Evolutionary conservation across 2,329 filamentous ascomycete species (phyloP).

Genomic region (Huntiella savannae): DNA sequence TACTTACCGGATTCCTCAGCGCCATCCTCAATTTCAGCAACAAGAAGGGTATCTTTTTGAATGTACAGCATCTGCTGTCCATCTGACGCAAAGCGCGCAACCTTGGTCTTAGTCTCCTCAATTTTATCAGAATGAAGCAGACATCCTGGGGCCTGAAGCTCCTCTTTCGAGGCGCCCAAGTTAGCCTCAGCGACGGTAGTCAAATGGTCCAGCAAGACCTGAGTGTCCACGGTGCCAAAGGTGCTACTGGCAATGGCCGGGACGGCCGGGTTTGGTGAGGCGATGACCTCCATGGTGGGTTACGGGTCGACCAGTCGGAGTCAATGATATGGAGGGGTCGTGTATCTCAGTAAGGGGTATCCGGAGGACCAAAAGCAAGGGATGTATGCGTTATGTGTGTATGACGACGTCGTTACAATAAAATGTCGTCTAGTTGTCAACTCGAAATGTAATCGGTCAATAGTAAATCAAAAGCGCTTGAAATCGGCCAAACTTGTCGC

Average conservation of each 20-base stretch:
- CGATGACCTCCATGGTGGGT: slow-evolving; percentile 32
- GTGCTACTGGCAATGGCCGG: slow-evolving; percentile 28
- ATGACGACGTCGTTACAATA: too few species aligned
- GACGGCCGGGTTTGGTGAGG: slow-evolving; percentile 24
- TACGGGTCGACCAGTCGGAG: neutral
- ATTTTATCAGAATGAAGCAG: slow-evolving; percentile 56
- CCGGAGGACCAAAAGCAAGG: neutral
- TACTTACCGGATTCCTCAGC: slow-evolving; percentile 25
- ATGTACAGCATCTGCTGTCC: slow-evolving; percentile 77
- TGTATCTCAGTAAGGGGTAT: too few species aligned
- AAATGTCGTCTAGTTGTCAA: too few species aligned
- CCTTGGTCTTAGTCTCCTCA: slow-evolving; percentile 68
- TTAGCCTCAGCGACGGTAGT: slow-evolving; percentile 51
- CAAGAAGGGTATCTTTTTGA: slow-evolving; percentile 55
- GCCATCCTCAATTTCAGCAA: slow-evolving; percentile 32
- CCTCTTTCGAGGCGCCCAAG: slow-evolving; percentile 54
- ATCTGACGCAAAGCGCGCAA: slow-evolving; percentile 76
- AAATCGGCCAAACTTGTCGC: too few species aligned
- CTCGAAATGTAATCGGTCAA: too few species aligned
- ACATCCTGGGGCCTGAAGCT: slow-evolving; percentile 66
- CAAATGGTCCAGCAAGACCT: slow-evolving; percentile 51
- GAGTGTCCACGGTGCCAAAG: slow-evolving; percentile 45
- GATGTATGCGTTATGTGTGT: neutral
- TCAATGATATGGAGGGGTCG: too few species aligned
- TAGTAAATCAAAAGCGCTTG: too few species aligned